phyloP scores from a whole-genome alignment of 768 basidiomycete genomes.

The Lentinula raphanica region DNA sequence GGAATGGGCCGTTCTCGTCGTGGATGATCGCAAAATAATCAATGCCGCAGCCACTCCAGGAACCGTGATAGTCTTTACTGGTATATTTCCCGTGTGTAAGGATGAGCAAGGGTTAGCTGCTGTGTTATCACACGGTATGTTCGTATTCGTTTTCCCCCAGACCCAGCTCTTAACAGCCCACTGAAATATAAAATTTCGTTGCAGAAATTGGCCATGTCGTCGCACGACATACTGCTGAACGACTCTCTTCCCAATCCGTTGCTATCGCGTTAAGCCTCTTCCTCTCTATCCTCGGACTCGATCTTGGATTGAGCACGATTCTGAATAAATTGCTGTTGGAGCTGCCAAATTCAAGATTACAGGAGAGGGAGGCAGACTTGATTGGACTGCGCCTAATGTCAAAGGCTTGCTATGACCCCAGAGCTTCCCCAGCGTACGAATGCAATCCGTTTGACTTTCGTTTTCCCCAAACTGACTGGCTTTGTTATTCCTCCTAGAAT shows the following conservation, averaged over 20 bases:
- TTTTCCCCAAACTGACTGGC: neutral
- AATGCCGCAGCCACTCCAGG: constrained; percentile 81
- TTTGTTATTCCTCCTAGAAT: constrained; percentile 37
- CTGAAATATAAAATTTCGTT: neutral
- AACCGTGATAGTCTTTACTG: constrained; percentile 81
- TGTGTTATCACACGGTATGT: constrained; percentile 77
- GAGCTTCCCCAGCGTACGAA: constrained; percentile 64
- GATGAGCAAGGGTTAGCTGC: constrained; percentile 82
- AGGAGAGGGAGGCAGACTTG: constrained; percentile 85
- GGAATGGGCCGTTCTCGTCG: constrained; percentile 72
- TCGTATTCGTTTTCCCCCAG: neutral
- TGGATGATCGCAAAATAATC: constrained; percentile 61
- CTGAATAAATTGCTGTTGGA: constrained; percentile 51
- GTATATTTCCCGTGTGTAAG: constrained; percentile 71
- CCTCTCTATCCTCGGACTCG: constrained; percentile 37
- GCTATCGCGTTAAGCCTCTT: constrained; percentile 35
- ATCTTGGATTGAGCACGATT: constrained; percentile 44
- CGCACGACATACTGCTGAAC: constrained; percentile 41
- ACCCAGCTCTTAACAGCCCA: too few species aligned
- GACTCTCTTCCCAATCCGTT: constrained; percentile 42
- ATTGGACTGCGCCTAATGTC: constrained; percentile 80
- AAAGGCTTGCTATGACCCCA: constrained; percentile 83
- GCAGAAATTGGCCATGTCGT: constrained; percentile 73
- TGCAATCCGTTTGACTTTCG: neutral
- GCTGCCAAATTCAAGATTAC: constrained; percentile 77